Conservation (phyloP, 768 basidiomycete genomes). For the Hemileccinum impolitum region DNA sequence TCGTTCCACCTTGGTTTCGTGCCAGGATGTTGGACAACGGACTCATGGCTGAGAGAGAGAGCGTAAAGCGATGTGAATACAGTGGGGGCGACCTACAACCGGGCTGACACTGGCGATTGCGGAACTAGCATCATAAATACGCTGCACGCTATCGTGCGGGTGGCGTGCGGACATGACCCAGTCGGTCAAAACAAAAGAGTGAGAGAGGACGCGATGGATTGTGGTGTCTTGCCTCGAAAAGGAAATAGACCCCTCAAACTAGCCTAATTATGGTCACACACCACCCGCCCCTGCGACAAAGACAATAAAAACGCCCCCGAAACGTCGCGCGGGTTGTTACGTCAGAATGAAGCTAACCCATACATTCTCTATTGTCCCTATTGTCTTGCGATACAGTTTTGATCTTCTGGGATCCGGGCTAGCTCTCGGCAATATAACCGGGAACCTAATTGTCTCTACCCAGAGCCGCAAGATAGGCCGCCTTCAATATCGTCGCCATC, state of each 20-base stretch:
- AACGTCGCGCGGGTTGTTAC: slow-evolving; percentile 4
- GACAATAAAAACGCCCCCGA: slow-evolving; percentile 26
- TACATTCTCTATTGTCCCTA: slow-evolving; percentile 25
- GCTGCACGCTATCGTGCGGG: slow-evolving; percentile 7
- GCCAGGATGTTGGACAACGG: slow-evolving; percentile 10
- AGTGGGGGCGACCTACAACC: slow-evolving; percentile 13
- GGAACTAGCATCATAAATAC: slow-evolving; percentile 23
- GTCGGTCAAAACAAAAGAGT: slow-evolving; percentile 32
- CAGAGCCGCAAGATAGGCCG: neutral
- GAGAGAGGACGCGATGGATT: neutral
- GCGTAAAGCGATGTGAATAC: neutral
- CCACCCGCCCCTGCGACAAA: slow-evolving; percentile 1
- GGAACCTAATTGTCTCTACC: neutral
- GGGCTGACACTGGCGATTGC: neutral
- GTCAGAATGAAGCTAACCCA: slow-evolving; percentile 16
- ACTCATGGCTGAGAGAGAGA: slow-evolving; percentile 10
- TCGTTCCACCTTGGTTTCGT: slow-evolving; percentile 1
- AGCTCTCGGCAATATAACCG: neutral
- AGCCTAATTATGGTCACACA: slow-evolving; percentile 5
- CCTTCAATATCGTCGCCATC: slow-evolving; percentile 24
- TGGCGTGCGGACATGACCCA: slow-evolving; percentile 10
- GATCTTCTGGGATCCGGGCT: slow-evolving; percentile 1
- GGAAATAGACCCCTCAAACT: slow-evolving; percentile 4
- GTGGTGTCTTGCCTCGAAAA: neutral
- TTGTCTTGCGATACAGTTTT: slow-evolving; percentile 14